A percentile compares a stretch with the other conserved stretches of the same genome.
These are phyloP conservation scores for sorghum (Sorghum bicolor) DNA, from an alignment of 176 grass and related monocot genomes.

Conservation along the genomic window DNA sequence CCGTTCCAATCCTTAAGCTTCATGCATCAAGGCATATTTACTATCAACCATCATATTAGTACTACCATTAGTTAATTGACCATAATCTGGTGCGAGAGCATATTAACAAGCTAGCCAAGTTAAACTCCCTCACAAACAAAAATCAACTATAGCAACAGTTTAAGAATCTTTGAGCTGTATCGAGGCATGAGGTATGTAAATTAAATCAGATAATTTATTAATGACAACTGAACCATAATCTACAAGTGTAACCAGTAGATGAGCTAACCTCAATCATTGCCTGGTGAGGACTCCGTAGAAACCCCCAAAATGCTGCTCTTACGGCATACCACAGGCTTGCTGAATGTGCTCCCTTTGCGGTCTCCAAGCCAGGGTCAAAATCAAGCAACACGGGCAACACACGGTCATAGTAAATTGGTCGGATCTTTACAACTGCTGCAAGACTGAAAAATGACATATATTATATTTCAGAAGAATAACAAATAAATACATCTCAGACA, in stretches of 20 bases:
- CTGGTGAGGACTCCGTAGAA: conserved; percentile 72
- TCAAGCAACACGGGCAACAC: conserved; percentile 63
- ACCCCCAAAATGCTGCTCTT: conserved; percentile 74
- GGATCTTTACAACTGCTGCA: conserved; percentile 83
- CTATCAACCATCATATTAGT: neutral
- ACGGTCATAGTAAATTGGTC: conserved; percentile 55
- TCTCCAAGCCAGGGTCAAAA: conserved; percentile 70
- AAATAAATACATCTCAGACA: conserved; percentile 13
- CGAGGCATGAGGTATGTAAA: neutral
- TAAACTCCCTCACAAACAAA: neutral
- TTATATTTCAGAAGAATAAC: conserved; percentile 33
- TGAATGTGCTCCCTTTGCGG: conserved; percentile 55
- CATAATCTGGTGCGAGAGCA: neutral
- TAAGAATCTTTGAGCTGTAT: neutral
- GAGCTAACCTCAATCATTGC: conserved; percentile 70
- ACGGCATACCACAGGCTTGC: conserved; percentile 79
- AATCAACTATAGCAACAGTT: conserved; percentile 13
- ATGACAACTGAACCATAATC: conserved; percentile 6
- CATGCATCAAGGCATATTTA: neutral
- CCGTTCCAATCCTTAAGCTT: too few species aligned
- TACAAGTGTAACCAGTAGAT: conserved; percentile 3
- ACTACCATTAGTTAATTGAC: neutral
- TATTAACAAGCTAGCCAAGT: conserved; percentile 1
- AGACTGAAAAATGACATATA: conserved; percentile 59
- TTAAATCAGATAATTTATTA: conserved; percentile 9